Base-by-base conservation (phyloP, 1,284 basidiomycete genomes). In the Cystobasidium pallidum region DNA sequence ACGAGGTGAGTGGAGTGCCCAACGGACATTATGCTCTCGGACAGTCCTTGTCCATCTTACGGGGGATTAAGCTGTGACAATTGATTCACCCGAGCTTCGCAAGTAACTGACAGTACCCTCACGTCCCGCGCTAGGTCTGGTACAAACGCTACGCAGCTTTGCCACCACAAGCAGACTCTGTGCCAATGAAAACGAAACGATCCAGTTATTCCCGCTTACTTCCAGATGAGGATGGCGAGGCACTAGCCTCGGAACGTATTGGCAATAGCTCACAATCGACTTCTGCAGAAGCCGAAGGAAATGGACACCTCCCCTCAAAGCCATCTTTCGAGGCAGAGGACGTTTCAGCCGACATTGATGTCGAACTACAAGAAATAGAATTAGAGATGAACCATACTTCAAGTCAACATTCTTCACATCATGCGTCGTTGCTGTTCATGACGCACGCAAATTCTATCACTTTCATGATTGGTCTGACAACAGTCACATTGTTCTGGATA, bases 111-210 rank as follows among this genome's bases (percentile, higher is more conserved):
- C 73, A 81, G n/a, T n/a, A n/a, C n/a, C n/a, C n/a, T n/a, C n/a
- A n/a, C n/a, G n/a, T n/a, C n/a, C n/a, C n/a, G n/a, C n/a, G n/a
- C n/a, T n/a, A n/a, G 83, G 90, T 92, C 51, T 80, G 90, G 66
- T 92, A 93, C 85, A 92, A 92, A 82, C 86, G 85, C 77, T 87
- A 90, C 76, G 86, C 86, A 19, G 86, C 89, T 2, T 82, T 90
- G 8, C 85, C 88, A 1, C 84, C 84, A 24, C 86, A 87, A 34
- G 17, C 30, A 36, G 52, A 61, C 21, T 17, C 24, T 10, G n/a
- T 58, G 3, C 30, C 47, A 4, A 51, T 54, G 52, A 41, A 32
- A 36, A 21, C 51, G 24, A 47, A 41, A 21, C 51, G 62, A 59
- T 26, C 49, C 52, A 66, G 66, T 47, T 64, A 63, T 54, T 64